Conservation (phyloP, 1,284 basidiomycete genomes). For the Sanghuangporus weigelae region DNA sequence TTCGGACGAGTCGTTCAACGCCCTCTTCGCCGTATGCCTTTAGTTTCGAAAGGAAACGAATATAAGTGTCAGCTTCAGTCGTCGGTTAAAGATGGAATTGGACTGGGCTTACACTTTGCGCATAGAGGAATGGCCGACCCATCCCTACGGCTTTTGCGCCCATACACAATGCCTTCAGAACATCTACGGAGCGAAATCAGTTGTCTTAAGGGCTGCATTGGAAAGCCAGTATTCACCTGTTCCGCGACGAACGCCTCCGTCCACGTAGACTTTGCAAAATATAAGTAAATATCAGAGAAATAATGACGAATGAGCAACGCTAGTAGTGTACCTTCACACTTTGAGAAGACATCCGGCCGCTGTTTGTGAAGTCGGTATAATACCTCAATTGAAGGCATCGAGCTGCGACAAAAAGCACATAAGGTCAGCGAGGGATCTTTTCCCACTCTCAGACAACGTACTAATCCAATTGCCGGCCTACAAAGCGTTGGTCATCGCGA, state of each 20-base stretch:
- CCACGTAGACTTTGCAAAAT: conserved; percentile 67
- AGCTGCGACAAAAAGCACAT: conserved; percentile 29
- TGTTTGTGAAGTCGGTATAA: conserved; percentile 68
- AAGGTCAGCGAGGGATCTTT: background rate
- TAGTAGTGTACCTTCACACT: conserved; percentile 50
- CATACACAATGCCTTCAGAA: conserved; percentile 87
- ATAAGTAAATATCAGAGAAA: background rate
- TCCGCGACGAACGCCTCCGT: conserved; percentile 83
- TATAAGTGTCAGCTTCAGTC: too few species aligned
- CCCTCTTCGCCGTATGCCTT: conserved; percentile 83
- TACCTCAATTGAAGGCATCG: conserved; percentile 71
- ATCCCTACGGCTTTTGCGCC: conserved; percentile 89
- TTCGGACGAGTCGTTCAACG: conserved; percentile 66
- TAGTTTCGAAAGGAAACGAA: too few species aligned
- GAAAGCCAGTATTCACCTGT: conserved; percentile 61
- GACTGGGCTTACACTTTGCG: conserved; percentile 62
- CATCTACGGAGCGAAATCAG: conserved; percentile 40
- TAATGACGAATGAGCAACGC: background rate
- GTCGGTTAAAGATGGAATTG: too few species aligned
- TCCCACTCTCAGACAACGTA: conserved; percentile 29
- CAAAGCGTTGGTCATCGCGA: conserved; percentile 19
- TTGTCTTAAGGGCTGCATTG: too few species aligned
- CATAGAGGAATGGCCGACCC: conserved; percentile 87
- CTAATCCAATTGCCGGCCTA: conserved; percentile 81
- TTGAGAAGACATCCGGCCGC: conserved; percentile 69